Evolutionary conservation across 176 grass and related monocot genomes (phyloP).

Genomic region (Ananas comosus): DNA sequence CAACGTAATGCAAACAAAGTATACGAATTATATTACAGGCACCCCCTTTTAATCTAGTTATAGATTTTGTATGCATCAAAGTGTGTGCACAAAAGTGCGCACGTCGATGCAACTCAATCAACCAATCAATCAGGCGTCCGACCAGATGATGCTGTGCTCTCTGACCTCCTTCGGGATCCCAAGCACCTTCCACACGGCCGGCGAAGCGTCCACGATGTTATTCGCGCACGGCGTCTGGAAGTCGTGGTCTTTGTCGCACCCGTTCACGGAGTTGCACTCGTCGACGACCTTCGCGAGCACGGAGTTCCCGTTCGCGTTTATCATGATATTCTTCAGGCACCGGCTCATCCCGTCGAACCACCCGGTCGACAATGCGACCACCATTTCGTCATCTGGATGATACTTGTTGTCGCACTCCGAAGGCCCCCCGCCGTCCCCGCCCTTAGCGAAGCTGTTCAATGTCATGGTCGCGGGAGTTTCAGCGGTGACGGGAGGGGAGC

Average conservation of each 20-base stretch:
- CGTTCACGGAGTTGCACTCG: conserved; percentile 39
- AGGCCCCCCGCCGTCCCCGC: conserved; percentile 30
- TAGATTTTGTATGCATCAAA: no score
- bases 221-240: not conserved
- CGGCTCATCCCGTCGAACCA: conserved; percentile 21
- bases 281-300: conserved; percentile 57
- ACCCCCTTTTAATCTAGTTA: no score
- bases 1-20: no score
- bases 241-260: conserved; percentile 37
- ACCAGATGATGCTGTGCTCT: no score
- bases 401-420: conserved; percentile 33
- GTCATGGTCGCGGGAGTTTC: conserved; percentile 26
- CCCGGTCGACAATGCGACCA: conserved; percentile 56
- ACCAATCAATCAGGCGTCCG: no score
- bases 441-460: conserved; percentile 32
- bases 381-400: conserved; percentile 23
- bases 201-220: no score
- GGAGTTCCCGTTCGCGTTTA: conserved; percentile 31
- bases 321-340: conserved; percentile 30
- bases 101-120: no score
- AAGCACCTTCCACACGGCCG: no score
- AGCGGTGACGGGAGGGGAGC: conserved; percentile 32
- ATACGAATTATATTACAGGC: no score
- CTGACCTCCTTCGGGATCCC: no score
- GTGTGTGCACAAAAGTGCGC: no score